Base-by-base conservation (phyloP, 2,329 filamentous ascomycete genomes). In the Fusarium nodosum region DNA sequence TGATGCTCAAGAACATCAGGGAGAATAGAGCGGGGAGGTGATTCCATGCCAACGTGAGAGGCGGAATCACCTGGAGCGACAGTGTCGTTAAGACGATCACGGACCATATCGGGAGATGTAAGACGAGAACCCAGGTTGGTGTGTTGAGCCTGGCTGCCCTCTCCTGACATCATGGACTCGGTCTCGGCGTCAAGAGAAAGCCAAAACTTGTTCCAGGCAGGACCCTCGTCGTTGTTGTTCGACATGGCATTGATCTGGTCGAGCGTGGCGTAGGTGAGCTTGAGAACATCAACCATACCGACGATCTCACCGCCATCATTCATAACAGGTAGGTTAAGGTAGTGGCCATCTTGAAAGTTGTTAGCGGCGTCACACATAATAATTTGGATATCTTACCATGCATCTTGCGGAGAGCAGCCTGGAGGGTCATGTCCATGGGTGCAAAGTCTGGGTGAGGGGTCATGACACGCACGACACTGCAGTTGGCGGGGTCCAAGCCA, bases 151-250 rank as follows among this genome's bases (percentile, higher is more conserved):
- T 91, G 90, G 76, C 92, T 93, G 50, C 91, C 93, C 60, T 97
- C 93, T 64, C 94, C 96, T 63, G 96, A 99, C 80, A 98, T 90
- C 86, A 97, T 91, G 3, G 96, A 99, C 81, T 98, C 96, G 16
- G 94, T 95, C 79, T 97, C 95, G 74, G 97, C 90, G 79, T 98
- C 88, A 74, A 99, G 90, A 1, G 96, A 98, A 72, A 98, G 86
- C 96, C 96, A 99, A 83, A 99, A 99, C 81, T 98, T 99, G 84
- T 97, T 98, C 96, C 96, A 99, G 9, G 96, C 96, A 7, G 96
- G 96, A 0, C 96, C 96, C 81, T 99, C 93, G 77, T 97, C 95
- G 42, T 88, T 88, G 55, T 61, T 64, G 60, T 90, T 94, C 41
- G 88, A 90, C 91, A 99, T 98, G 62, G 93, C 94, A 84, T 98